Evolutionary conservation across 331 rosid species (phyloP), one percentile per base, ranked within the genome.

Genomic region (Telfairia occidentalis): DNA sequence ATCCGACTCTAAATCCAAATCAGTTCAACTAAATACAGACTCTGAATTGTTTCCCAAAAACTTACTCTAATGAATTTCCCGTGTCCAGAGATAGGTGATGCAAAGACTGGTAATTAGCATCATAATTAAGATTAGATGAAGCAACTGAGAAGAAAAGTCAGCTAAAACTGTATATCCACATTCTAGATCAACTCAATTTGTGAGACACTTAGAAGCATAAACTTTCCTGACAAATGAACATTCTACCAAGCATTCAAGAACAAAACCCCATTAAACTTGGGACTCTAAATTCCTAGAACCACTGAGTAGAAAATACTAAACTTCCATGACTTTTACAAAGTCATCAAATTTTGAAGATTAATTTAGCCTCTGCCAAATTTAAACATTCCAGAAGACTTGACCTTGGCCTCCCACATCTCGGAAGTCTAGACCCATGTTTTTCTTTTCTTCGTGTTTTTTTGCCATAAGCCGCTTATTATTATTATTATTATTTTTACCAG

Each of bases 361-460:
- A 15, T 59, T 13, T 3, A 34, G 71, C 37, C 3, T 65, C 45
- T 19, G 7, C 50, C 50, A 1, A 24, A 69, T 7, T 69, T 40
- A 67, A 67, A 0, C 15, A 13, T 7, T 23, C 74, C 2, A 19
- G 60, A 71, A 50, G 43, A 71, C 9, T 13, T 28, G 59, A 71
- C 4, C 76, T 13, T n/a, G 55, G 29, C 55, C 76, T 46, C 76
- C 60, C 60, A 30, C 54, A 46, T 71, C 7, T 71, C 75, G 16
- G 9, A 29, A 71, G 74, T 67, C 38, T 69, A 28, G 29, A 16
- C 60, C 76, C 59, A 48, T 10, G 42, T n/a, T 48, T 30, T 29
- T 40, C 37, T 71, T 10, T 38, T 38, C 75, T 64, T 64, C 5
- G 40, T 30, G 61, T 54, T 54, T 16, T 2, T 24, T 54, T 4